Base-by-base conservation (phyloP, 2,329 filamentous ascomycete genomes). In the Aureobasidium namibiae region DNA sequence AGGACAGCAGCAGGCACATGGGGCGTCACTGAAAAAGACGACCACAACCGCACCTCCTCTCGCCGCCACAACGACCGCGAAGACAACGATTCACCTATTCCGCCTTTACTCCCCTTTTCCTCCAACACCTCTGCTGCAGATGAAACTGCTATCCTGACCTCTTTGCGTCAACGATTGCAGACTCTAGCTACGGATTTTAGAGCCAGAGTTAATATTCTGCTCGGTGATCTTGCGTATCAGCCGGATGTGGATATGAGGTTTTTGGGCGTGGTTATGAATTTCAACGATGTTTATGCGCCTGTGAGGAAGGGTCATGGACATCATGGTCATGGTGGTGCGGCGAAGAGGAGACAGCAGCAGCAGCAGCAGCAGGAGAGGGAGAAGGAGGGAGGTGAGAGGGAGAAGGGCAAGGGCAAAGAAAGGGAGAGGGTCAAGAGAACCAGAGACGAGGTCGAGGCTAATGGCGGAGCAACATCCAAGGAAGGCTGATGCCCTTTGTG, bases 211-310 rank as follows among this genome's bases (percentile, higher is more conserved):
- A 90, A 90, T 70, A 79, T 92, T 41, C 76, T 99, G 58, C 78
- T 99, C 3, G 91, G 94, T 14, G 95, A 99, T 71, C 73, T 99
- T 63, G 88, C 90, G 9, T 92, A 95, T 74, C 92, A 97, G 74
- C 87, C 91, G 0, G 94, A 99, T 71, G 86, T 92, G 54, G 94
- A 99, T 72, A 90, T 99, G 85, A 82, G 92, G 58, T 97, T 97
- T 78, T 76, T 99, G 65, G 94, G 90, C 39, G 91, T 97, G 48
- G 89, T 94, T 41, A 97, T 99, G 90, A 99, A 97, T 75, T 99
- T 97, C 74, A 99, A 99, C 74, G 92, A 97, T 71, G 89, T 95
- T 26, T 97, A 97, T 73, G 83, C 89, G 73, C 89, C 90, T 14
- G 82, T 86, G 45, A 80, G 85, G 67, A 82, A 86, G 70, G 80